Percentiles rank a stretch among this genome's conserved stretches.
These are phyloP conservation scores for Yamadazyma sp. DNA, from an alignment of 805 yeast genomes.

Conservation along the genomic window DNA sequence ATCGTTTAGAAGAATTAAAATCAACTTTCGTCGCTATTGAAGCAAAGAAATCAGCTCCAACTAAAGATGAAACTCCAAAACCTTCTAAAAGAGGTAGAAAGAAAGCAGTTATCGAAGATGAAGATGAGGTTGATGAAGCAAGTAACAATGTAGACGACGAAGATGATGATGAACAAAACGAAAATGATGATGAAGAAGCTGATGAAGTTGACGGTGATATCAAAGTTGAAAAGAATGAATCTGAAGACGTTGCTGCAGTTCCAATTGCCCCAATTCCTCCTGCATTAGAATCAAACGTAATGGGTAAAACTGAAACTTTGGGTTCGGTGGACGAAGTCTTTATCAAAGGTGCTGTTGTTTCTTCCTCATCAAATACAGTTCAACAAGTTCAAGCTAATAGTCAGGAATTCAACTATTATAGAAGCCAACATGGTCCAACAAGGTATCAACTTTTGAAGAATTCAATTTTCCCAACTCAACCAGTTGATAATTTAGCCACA, in stretches of 20 bases:
- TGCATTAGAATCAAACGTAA: slow-evolving; percentile 15
- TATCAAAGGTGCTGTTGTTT: slow-evolving; percentile 35
- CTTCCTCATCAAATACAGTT: slow-evolving; percentile 22
- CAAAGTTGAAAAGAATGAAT: slow-evolving; percentile 3
- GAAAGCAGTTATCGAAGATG: slow-evolving; percentile 11
- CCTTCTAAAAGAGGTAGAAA: slow-evolving; percentile 11
- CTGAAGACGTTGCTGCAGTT: neutral
- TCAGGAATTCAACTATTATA: slow-evolving; percentile 10
- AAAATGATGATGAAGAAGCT: slow-evolving; percentile 5
- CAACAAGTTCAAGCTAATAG: slow-evolving; percentile 8
- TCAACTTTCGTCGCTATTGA: slow-evolving; percentile 18
- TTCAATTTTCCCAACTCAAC: slow-evolving; percentile 32
- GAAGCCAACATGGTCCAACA: slow-evolving; percentile 16
- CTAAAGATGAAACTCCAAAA: slow-evolving; percentile 13
- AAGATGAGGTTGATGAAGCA: slow-evolving; percentile 8
- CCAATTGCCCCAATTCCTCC: slow-evolving; percentile 9
- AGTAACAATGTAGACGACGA: slow-evolving; percentile 15
- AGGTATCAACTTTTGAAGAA: slow-evolving; percentile 24
- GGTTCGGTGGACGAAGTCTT: slow-evolving; percentile 29
- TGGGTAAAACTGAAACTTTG: slow-evolving; percentile 28
- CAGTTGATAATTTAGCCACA: slow-evolving; percentile 21
- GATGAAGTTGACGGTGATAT: slow-evolving; percentile 9
- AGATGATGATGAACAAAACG: slow-evolving; percentile 6
- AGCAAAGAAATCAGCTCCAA: slow-evolving; percentile 7
- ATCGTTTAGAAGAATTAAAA: slow-evolving; percentile 31